phyloP scores from a whole-genome alignment of 179 eudicot genomes.

The Heliamphora pulchella region DNA sequence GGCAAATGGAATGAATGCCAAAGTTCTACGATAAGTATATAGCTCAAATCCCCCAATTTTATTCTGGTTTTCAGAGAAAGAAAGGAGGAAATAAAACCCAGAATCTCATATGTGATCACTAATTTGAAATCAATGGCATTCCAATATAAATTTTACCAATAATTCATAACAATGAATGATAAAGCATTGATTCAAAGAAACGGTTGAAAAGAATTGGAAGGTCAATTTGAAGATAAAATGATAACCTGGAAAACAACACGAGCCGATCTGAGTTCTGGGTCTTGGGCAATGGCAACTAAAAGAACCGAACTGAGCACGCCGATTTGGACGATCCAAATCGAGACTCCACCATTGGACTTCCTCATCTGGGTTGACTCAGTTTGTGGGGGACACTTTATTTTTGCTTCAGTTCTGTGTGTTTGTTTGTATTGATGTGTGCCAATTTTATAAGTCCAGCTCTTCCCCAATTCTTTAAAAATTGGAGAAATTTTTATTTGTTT shows the following conservation, averaged over 20 bases:
- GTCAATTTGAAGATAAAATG: constrained; percentile 4
- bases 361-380: constrained; percentile 24
- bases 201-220: background rate
- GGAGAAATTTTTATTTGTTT: no score
- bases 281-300: constrained; percentile 29
- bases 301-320: constrained; percentile 19
- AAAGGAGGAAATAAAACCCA: background rate
- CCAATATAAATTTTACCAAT: background rate
- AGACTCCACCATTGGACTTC: constrained; percentile 9
- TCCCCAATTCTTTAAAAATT: no score
- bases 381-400: background rate
- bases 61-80: background rate
- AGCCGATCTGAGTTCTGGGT: constrained; percentile 65
- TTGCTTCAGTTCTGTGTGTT: no score
- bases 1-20: no score
- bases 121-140: background rate
- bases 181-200: background rate
- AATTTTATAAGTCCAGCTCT: no score
- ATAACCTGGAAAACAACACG: constrained; percentile 84
- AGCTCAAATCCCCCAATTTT: background rate
- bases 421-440: no score
- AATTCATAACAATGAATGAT: background rate
- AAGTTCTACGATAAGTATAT: no score
- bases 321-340: constrained; percentile 18
- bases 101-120: background rate